phyloP scores from a whole-genome alignment of 2,329 filamentous ascomycete genomes.

The Trichoderma pleuroti region DNA sequence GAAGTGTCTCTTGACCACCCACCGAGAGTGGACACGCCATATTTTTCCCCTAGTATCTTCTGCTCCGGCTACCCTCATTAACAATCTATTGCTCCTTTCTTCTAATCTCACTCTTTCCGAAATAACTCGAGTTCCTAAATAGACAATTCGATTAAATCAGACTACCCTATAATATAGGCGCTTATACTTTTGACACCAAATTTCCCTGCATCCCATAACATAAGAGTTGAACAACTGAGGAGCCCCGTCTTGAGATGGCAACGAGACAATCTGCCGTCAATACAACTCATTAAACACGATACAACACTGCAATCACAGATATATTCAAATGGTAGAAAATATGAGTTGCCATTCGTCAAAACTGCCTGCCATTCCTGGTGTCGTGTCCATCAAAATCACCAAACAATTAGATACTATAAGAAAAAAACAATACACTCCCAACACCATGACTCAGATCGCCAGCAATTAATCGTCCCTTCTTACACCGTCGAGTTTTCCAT shows the following conservation, averaged over 20 bases:
- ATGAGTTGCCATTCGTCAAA: neutral
- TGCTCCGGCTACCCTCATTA: neutral
- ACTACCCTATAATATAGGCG: neutral
- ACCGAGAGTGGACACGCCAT: neutral
- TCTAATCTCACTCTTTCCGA: neutral
- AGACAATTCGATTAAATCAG: neutral
- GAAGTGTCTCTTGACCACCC: neutral
- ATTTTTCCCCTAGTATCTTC: neutral
- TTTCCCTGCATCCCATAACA: neutral
- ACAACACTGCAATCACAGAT: neutral
- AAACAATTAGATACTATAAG: neutral
- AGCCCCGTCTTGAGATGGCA: neutral
- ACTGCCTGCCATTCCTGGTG: neutral
- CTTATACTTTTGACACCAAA: neutral
- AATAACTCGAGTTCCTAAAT: neutral
- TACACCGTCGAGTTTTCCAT: neutral
- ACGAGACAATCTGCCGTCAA: neutral
- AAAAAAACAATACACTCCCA: neutral
- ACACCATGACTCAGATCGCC: conserved; percentile 3
- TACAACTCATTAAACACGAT: neutral
- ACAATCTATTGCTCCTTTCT: neutral
- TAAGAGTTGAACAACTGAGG: neutral
- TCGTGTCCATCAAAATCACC: neutral
- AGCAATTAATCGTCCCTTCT: neutral
- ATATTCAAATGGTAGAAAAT: neutral